Percentiles rank a stretch among this genome's conserved stretches.
These are phyloP conservation scores for Suhomyces faveliae DNA, from an alignment of 805 yeast species.

Conservation along the genomic window DNA sequence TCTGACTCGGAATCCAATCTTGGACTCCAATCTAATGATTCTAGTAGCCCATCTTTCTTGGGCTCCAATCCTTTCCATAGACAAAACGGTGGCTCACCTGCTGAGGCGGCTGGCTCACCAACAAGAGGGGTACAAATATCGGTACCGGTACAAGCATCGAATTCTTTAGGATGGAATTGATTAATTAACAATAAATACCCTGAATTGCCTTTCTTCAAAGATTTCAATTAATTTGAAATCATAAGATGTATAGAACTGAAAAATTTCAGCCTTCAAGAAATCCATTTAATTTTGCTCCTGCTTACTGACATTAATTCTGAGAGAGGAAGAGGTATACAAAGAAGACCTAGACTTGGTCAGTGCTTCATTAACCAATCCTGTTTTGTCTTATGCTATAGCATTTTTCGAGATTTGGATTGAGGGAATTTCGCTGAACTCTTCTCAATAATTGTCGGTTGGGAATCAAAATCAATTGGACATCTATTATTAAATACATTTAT, in stretches of 20 bases:
- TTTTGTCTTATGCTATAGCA: not conserved
- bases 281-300: not conserved
- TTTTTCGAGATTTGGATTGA: too few relatives aligned
- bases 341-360: not conserved
- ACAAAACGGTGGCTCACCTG: constrained; percentile 14
- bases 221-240: not conserved
- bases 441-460: constrained; percentile 1
- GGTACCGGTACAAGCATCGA: constrained; percentile 66
- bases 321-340: not conserved
- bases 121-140: constrained; percentile 50
- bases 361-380: not conserved
- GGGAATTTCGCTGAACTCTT: not conserved
- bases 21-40: constrained; percentile 19
- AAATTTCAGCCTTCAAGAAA: not conserved
- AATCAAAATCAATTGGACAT: not conserved
- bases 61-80: constrained; percentile 29
- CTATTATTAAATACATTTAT: not conserved
- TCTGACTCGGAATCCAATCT: constrained; percentile 40
- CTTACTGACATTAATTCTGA: not conserved
- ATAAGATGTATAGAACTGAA: not conserved
- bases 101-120: constrained; percentile 5
- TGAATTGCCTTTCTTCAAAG: not conserved
- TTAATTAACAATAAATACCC: not conserved
- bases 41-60: constrained; percentile 19
- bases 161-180: constrained; percentile 65